Percentiles rank a stretch among this genome's conserved stretches.
These are phyloP conservation scores for Stachybotrys chartarum DNA, from an alignment of 2,329 filamentous ascomycete genomes.

Conservation along the genomic window DNA sequence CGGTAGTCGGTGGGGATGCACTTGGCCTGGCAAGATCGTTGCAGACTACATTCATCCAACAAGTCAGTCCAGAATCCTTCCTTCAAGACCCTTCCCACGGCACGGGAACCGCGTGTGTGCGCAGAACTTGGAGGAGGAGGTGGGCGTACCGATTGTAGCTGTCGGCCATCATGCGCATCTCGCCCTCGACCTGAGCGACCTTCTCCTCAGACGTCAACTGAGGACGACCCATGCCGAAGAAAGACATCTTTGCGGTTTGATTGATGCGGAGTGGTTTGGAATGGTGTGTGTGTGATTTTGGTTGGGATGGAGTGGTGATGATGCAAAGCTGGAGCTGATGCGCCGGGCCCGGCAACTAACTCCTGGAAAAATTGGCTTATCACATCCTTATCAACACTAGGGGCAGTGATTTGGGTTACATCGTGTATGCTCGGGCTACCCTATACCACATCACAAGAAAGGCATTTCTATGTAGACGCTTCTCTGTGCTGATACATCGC, in stretches of 20 bases:
- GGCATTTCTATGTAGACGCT: too few species aligned
- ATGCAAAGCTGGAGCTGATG: constrained; percentile 3
- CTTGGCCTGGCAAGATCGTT: constrained; percentile 86
- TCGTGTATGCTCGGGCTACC: constrained; percentile 6
- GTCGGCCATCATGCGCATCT: constrained; percentile 95
- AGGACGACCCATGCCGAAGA: constrained; percentile 49
- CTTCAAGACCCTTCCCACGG: not conserved
- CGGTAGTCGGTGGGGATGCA: constrained; percentile 90
- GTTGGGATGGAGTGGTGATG: constrained; percentile 1
- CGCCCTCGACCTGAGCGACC: constrained; percentile 90
- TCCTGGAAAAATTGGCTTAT: not conserved
- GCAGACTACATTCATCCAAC: constrained; percentile 51
- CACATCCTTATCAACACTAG: not conserved
- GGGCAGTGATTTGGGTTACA: too few species aligned
- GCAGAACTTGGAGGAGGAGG: not conserved
- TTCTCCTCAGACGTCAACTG: constrained; percentile 95
- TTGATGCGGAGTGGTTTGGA: not conserved
- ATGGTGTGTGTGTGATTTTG: constrained; percentile 4
- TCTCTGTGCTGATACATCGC: too few species aligned
- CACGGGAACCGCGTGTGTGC: not conserved
- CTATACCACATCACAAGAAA: constrained; percentile 4
- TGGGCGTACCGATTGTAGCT: constrained; percentile 92
- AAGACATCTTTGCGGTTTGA: constrained; percentile 29
- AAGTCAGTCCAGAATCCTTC: not conserved
- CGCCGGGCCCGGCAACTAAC: not conserved